Evolutionary conservation across 495 filamentous ascomycete species (phyloP), one percentile per base, ranked within the genome.

Genomic region (Cudoniella acicularis): DNA sequence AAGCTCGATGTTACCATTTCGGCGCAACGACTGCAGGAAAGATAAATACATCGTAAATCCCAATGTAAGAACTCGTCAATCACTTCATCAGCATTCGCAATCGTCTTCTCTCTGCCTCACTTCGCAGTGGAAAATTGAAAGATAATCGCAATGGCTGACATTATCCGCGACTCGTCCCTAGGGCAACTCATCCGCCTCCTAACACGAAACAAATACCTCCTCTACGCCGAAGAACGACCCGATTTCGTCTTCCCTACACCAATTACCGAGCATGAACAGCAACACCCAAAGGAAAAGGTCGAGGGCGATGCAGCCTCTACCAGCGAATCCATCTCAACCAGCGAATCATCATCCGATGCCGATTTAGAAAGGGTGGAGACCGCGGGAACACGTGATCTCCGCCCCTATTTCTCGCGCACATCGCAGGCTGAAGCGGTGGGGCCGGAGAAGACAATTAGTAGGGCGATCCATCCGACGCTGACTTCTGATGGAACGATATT

Each of bases 151-250:
- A 54, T 49, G 48, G 11, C 11, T 9, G 66, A 66, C 53, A 67
- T 78, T 46, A 61, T 79, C 50, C 72, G 82, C 51, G 79, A 82
- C 49, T 70, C 82, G 57, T 69, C 78, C 13, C 55, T 82, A 25
- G 82, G 81, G 57, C 79, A 82, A 56, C 18, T 80, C 43, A 69
- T 85, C 49, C 77, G 81, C 16, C 71, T 68, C 41, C 9, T 79
- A 22, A 77, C 75, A 0, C 59, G 68, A 1, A 79, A 79, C 60
- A 72, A 70, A 58, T 57, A 73, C 43, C 65, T 82, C 27, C 68
- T 73, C 60, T 84, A 84, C 50, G 74, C 77, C 1, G 79, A 84
- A 70, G 80, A 83, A 59, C 64, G 69, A 53, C 61, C 75, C 24
- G 73, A 68, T 54, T 83, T 83, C 64, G 49, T 73, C 56, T 69